Evolutionary conservation across 306 rosid species (phyloP), one percentile per base, ranked within the genome.

Genomic region (Psophocarpus tetragonolobus): DNA sequence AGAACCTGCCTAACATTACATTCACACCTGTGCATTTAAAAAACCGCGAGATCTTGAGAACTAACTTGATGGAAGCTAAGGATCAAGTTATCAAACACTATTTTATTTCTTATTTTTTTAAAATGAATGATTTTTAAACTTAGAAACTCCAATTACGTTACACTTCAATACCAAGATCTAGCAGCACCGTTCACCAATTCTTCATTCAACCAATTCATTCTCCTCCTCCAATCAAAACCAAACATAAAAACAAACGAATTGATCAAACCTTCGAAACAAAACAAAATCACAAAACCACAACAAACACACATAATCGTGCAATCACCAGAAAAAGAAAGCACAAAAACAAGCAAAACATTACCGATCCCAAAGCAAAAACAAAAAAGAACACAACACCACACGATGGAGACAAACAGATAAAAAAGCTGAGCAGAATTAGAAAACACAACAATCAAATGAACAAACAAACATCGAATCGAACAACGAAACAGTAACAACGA

Each of bases 131-230:
- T 41, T 32, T 60, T 42, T 13, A 53, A 24, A 8, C 41, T 20
- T 24, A 23, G 14, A 41, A 71, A 56, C 36, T 30, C 24, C 10
- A 56, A 67, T 32, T 39, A 71, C 70, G 41, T 73, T 73, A 8
- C 53, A 77, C 79, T 39, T 41, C 39, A 75, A 69, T 27, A 29
- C 57, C 38, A 67, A 77, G 88, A 87, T 84, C 90, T 36, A 64
- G 72, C 14, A 45, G 48, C 53, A 17, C 42, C 54, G 56, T 35
- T 38, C 36, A 44, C 60, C 73, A 38, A 50, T 73, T 68, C 27
- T 53, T 33, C 18, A 39, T 54, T 20, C 44, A 54, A 39, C 27
- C 72, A 21, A 8, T 29, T 30, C 14, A 30, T 71, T 13, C n/a
- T 70, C 24, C 63, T 35, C 15, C 64, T 32, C 58, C 68, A n/a